Evolutionary conservation across 176 grass and related monocot species (phyloP).

Genomic region (Pharus latifolius): DNA sequence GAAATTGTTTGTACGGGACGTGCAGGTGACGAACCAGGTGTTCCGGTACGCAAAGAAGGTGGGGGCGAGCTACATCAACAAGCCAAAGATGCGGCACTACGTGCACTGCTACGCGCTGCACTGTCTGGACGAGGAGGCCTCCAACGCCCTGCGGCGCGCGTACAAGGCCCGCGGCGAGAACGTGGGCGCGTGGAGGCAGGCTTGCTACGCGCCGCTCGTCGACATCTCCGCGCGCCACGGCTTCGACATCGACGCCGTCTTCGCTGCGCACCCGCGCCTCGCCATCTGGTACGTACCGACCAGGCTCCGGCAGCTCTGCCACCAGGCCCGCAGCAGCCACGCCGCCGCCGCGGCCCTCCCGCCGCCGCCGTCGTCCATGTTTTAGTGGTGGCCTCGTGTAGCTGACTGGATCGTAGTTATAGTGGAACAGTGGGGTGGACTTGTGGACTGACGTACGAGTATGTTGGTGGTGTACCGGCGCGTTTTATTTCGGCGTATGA

Average conservation of each 20-base stretch:
- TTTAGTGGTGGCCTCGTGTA: neutral
- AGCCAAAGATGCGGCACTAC: constrained; percentile 99
- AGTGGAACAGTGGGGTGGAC: no score
- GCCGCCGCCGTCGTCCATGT: constrained; percentile 8
- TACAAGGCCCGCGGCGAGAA: constrained; percentile 94
- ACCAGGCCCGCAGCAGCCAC: constrained; percentile 56
- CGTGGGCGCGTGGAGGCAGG: constrained; percentile 88
- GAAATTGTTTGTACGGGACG: neutral
- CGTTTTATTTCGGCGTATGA: no score
- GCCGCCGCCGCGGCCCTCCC: constrained; percentile 5
- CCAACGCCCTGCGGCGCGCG: constrained; percentile 60
- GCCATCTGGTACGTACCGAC: constrained; percentile 97
- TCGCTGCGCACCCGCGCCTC: constrained; percentile 84
- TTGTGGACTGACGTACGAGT: no score
- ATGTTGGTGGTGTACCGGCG: no score
- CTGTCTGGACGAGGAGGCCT: constrained; percentile 88
- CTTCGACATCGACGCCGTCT: constrained; percentile 97
- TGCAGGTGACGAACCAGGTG: constrained; percentile 97
- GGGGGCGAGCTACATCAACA: constrained; percentile 98
- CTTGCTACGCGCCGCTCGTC: constrained; percentile 88
- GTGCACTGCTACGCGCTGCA: constrained; percentile 99
- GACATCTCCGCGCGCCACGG: constrained; percentile 72
- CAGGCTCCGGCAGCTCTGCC: constrained; percentile 88
- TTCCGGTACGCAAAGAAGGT: constrained; percentile 93
- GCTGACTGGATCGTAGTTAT: no score